Conservation (phyloP, 2,329 filamentous ascomycete genomes). For the Daldinia sp. region DNA sequence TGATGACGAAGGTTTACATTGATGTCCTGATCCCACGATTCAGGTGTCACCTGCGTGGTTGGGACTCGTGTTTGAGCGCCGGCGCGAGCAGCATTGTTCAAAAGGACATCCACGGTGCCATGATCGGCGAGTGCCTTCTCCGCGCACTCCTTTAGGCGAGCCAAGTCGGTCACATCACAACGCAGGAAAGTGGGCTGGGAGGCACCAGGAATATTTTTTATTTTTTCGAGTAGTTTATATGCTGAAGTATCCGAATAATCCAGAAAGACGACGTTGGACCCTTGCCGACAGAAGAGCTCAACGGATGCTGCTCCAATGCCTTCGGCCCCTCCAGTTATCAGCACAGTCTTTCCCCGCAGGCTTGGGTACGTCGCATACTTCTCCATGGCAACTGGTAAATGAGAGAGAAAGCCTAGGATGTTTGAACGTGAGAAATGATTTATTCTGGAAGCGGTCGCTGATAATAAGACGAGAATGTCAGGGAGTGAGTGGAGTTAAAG, state of each 20-base stretch:
- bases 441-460: neutral
- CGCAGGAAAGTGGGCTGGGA: constrained; percentile 50
- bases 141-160: constrained; percentile 47
- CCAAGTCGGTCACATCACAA: constrained; percentile 54
- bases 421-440: neutral
- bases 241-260: constrained; percentile 51
- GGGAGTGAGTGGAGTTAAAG: neutral
- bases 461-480: neutral
- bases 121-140: constrained; percentile 44
- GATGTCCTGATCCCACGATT: constrained; percentile 54
- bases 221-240: constrained; percentile 42
- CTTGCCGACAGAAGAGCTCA: constrained; percentile 54
- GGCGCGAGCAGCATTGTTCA: constrained; percentile 50
- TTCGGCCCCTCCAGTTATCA: constrained; percentile 57
- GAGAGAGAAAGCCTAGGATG: neutral
- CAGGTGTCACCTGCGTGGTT: constrained; percentile 50
- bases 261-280: constrained; percentile 55
- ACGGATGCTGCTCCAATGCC: constrained; percentile 57
- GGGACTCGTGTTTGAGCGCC: constrained; percentile 40
- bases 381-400: constrained; percentile 10
- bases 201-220: constrained; percentile 34
- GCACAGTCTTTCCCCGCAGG: constrained; percentile 51
- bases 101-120: constrained; percentile 46
- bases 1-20: constrained; percentile 56
- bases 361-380: constrained; percentile 53